Conservation (phyloP, 1,139 yeast genomes). For the Geotrichum klebahnii region DNA sequence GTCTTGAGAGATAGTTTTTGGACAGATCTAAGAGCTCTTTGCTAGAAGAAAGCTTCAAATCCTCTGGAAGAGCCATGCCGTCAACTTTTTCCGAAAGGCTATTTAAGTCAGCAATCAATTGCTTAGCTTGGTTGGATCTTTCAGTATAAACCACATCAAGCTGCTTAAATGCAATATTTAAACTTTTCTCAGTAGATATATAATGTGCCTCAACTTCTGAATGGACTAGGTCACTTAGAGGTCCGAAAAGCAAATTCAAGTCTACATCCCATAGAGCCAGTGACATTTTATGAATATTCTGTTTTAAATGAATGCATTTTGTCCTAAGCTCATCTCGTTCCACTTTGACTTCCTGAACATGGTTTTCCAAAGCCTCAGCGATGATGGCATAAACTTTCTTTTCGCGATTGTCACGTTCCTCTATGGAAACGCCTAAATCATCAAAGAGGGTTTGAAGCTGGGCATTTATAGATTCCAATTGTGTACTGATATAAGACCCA, state of each 20-base stretch:
- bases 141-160: conserved; percentile 13
- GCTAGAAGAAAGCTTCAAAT: conserved; percentile 13
- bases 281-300: background rate
- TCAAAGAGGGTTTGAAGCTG: conserved; percentile 34
- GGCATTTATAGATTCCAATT: conserved; percentile 30
- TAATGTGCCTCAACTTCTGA: conserved; percentile 13
- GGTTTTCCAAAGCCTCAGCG: conserved; percentile 33
- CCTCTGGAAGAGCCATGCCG: conserved; percentile 9
- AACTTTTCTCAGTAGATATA: background rate
- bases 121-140: conserved; percentile 13
- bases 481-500: conserved; percentile 32
- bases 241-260: background rate
- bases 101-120: conserved; percentile 14
- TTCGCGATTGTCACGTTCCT: conserved; percentile 33
- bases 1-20: conserved; percentile 25
- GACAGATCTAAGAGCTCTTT: conserved; percentile 26
- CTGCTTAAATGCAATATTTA: conserved; percentile 4
- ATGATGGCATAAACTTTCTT: conserved; percentile 33
- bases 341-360: conserved; percentile 30
- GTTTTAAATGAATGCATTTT: conserved; percentile 27
- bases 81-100: conserved; percentile 15
- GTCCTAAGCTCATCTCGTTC: conserved; percentile 32
- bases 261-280: conserved; percentile 4
- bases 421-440: conserved; percentile 35
- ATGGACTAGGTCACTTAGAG: background rate